phyloP scores from a whole-genome alignment of 805 yeast species.

The Candida chauliodis region DNA sequence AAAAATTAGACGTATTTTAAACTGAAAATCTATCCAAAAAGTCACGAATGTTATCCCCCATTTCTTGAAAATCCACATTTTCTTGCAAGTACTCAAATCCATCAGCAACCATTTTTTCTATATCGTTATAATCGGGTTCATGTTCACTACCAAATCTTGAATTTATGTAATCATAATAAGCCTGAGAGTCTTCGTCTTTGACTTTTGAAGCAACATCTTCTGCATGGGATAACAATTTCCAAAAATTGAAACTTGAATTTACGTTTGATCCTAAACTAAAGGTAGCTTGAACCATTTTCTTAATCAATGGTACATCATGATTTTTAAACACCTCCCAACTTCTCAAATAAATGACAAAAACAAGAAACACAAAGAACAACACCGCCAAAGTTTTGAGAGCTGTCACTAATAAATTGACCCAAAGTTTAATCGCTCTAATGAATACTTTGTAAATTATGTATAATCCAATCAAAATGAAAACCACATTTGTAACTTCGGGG shows the following conservation, averaged over 20 bases:
- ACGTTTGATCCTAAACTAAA: not conserved
- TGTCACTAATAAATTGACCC: slow-evolving; percentile 19
- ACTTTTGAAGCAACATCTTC: not conserved
- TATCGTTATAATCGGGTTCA: slow-evolving; percentile 3
- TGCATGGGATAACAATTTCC: slow-evolving; percentile 1
- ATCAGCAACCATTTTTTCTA: slow-evolving; percentile 4
- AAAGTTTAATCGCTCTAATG: slow-evolving; percentile 15
- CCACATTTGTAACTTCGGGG: slow-evolving; percentile 18
- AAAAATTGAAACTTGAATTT: not conserved
- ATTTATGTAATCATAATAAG: slow-evolving; percentile 5
- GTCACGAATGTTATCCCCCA: slow-evolving; percentile 3
- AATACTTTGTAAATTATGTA: slow-evolving; percentile 19
- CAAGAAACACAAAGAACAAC: slow-evolving; percentile 13
- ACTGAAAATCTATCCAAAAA: not conserved
- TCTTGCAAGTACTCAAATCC: slow-evolving; percentile 6
- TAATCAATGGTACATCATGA: slow-evolving; percentile 14
- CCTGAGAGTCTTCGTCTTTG: slow-evolving; percentile 2
- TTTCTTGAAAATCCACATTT: slow-evolving; percentile 5
- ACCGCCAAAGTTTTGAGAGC: slow-evolving; percentile 17
- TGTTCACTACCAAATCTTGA: slow-evolving; percentile 3
- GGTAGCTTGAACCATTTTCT: not conserved
- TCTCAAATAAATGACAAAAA: slow-evolving; percentile 18
- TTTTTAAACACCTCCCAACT: slow-evolving; percentile 19
- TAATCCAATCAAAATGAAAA: slow-evolving; percentile 12
- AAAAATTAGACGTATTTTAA: not conserved